Evolutionary conservation across 2,329 filamentous ascomycete species (phyloP).

Genomic region (Cladosporium sp.): DNA sequence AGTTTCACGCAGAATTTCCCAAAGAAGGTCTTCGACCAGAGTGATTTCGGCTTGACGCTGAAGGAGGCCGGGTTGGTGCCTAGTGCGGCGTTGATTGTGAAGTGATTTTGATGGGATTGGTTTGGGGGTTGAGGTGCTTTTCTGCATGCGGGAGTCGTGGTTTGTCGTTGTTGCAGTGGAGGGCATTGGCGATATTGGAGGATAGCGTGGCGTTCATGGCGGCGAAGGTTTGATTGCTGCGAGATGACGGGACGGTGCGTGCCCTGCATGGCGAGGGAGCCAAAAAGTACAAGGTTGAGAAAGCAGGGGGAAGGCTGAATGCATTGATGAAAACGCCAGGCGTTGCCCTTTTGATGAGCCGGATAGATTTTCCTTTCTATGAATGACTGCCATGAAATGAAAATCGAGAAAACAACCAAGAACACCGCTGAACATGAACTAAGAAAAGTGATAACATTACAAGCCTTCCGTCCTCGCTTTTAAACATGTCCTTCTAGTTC

Average conservation of each 20-base stretch:
- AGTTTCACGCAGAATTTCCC: conserved; percentile 87
- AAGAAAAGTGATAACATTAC: conserved; percentile 5
- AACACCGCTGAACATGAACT: conserved; percentile 11
- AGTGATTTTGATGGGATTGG: conserved; percentile 29
- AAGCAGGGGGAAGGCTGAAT: too few relatives aligned
- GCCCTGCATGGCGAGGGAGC: too few relatives aligned
- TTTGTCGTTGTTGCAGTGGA: too few relatives aligned
- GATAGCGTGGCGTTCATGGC: too few relatives aligned
- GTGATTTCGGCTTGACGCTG: conserved; percentile 81
- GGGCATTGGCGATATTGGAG: too few relatives aligned
- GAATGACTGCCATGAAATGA: conserved; percentile 11
- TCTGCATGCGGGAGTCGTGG: too few relatives aligned
- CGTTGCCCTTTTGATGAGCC: neutral
- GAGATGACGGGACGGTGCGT: too few relatives aligned
- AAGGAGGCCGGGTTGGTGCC: conserved; percentile 90
- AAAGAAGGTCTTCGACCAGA: conserved; percentile 66
- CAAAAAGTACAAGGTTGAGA: too few relatives aligned
- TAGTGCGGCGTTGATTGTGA: conserved; percentile 80
- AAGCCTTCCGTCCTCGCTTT: neutral
- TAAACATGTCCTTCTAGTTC: conserved; percentile 1
- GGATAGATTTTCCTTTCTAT: neutral
- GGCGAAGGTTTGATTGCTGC: too few relatives aligned
- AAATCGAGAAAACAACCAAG: neutral
- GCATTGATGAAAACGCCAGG: conserved; percentile 7
- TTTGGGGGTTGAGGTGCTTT: neutral